A percentile compares a stretch with the other conserved stretches of the same genome.
These are phyloP conservation scores for Allium sativum DNA, from an alignment of 106 monocot species.

Conservation along the genomic window DNA sequence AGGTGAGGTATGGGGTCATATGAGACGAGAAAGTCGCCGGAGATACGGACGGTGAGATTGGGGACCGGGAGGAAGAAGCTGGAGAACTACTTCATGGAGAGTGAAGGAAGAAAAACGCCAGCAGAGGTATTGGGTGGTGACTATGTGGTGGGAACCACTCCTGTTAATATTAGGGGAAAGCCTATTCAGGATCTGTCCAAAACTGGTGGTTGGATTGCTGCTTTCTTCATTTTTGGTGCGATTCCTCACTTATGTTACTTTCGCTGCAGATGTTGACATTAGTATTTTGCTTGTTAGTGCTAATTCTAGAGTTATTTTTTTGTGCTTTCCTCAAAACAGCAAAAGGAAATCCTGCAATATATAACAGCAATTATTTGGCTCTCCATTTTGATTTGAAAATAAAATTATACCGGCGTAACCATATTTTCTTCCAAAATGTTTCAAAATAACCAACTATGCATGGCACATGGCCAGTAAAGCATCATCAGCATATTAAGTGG, in stretches of 20 bases:
- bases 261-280: too few relatives aligned
- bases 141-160: constrained; percentile 43
- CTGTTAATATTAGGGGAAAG: constrained; percentile 64
- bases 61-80: constrained; percentile 49
- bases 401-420: too few relatives aligned
- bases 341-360: too few relatives aligned
- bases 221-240: constrained; percentile 90
- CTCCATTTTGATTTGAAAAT: too few relatives aligned
- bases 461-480: too few relatives aligned
- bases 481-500: too few relatives aligned
- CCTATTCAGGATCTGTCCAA: constrained; percentile 66
- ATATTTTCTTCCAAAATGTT: too few relatives aligned
- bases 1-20: constrained; percentile 26
- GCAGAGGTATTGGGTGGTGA: constrained; percentile 18
- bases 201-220: constrained; percentile 88
- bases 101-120: constrained; percentile 50
- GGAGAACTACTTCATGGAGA: constrained; percentile 48
- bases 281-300: too few relatives aligned
- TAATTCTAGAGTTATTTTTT: too few relatives aligned
- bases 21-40: constrained; percentile 39
- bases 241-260: background rate
- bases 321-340: too few relatives aligned
- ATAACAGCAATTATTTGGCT: too few relatives aligned
- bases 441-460: too few relatives aligned
- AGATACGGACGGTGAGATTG: constrained; percentile 12